Evolutionary conservation across 2,329 filamentous ascomycete genomes (phyloP).

Genomic region (Dendrostoma leiphaemia): DNA sequence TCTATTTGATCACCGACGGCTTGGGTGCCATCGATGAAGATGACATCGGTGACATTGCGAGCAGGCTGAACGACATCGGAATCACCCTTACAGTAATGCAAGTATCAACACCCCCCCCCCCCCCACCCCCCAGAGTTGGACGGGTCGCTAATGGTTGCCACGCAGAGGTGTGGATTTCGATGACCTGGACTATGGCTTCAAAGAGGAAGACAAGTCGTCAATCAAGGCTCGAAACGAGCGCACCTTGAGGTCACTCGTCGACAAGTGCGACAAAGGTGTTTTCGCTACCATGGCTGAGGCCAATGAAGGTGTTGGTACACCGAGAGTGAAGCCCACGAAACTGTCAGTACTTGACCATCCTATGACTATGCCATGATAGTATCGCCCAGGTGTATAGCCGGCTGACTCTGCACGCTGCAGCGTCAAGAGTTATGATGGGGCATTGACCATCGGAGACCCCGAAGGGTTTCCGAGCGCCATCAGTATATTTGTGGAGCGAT

Average conservation of each 20-base stretch:
- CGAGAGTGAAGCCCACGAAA: constrained; percentile 71
- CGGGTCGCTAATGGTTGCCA: constrained; percentile 2
- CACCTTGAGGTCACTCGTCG: constrained; percentile 61
- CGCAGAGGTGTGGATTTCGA: constrained; percentile 87
- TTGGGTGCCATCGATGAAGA: constrained; percentile 70
- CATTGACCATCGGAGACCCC: constrained; percentile 76
- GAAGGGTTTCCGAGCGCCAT: constrained; percentile 72
- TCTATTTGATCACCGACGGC: constrained; percentile 84
- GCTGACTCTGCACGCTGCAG: neutral
- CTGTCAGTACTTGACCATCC: constrained; percentile 38
- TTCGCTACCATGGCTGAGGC: constrained; percentile 88
- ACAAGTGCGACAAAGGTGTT: constrained; percentile 64
- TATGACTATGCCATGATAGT: neutral
- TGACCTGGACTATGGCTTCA: constrained; percentile 82
- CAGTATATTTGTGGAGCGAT: constrained; percentile 84
- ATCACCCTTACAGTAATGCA: constrained; percentile 80
- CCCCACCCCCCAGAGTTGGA: no score
- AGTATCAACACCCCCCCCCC: constrained; percentile 32
- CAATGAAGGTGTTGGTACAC: constrained; percentile 74
- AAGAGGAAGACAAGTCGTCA: constrained; percentile 80
- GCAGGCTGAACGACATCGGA: constrained; percentile 70
- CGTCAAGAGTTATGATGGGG: constrained; percentile 75
- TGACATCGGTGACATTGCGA: constrained; percentile 66
- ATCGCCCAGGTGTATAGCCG: neutral
- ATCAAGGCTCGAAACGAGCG: constrained; percentile 76